These are phyloP conservation scores for Debaryomyces fabryi DNA, from an alignment of 1,139 yeast species.

Conservation along the genomic window DNA sequence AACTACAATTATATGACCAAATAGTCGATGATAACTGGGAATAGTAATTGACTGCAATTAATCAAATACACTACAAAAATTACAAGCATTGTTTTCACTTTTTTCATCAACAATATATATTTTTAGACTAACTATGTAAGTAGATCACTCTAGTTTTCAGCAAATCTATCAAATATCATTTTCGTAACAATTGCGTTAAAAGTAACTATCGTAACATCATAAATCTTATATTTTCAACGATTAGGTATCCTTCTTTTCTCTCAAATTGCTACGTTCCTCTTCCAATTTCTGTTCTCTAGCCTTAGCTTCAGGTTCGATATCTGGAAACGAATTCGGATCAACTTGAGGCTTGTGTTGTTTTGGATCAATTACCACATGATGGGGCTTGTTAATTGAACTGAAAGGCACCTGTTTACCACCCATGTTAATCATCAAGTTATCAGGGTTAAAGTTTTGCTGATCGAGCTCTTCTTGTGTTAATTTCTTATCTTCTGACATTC, in stretches of 20 bases:
- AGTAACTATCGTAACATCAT: background rate
- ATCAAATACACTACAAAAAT: background rate
- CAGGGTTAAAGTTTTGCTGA: conserved; percentile 21
- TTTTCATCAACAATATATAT: background rate
- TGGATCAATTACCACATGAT: conserved; percentile 40
- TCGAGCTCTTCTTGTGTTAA: conserved; percentile 21
- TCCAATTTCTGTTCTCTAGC: conserved; percentile 25
- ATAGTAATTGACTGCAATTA: background rate
- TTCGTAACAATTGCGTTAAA: background rate
- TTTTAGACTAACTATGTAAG: background rate
- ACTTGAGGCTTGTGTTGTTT: conserved; percentile 27
- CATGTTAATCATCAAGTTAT: conserved; percentile 34
- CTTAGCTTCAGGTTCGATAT: conserved; percentile 33
- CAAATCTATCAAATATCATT: background rate
- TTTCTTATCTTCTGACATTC: conserved; percentile 10
- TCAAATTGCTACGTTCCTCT: conserved; percentile 11
- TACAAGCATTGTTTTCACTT: background rate
- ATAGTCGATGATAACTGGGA: background rate
- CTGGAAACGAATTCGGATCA: conserved; percentile 27
- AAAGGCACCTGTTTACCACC: conserved; percentile 45
- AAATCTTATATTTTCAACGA: background rate
- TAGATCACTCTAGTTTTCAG: background rate
- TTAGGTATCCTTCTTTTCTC: conserved; percentile 3
- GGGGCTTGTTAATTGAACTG: conserved; percentile 43
- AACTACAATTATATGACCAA: background rate